Base-by-base conservation (phyloP, 2,329 filamentous ascomycete genomes). In the Colletotrichum neosansevieriae region DNA sequence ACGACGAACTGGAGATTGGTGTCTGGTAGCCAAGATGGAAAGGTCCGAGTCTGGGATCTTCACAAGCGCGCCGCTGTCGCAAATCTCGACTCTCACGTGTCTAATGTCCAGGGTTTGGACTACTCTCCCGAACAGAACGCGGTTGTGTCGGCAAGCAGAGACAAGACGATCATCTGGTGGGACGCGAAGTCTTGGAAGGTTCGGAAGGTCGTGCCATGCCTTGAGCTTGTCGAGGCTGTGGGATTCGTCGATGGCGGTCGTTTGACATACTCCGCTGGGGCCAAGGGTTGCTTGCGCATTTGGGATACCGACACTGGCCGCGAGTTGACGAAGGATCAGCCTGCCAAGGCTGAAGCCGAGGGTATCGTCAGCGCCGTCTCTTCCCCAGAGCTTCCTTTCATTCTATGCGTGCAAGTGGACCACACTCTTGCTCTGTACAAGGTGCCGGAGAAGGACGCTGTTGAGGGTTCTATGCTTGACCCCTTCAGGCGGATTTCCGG, bases 101-200 rank as follows among this genome's bases (percentile, higher is more conserved):
- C 96, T 10, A 93, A 98, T 72, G 93, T 99, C n/a, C 91, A 94
- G 73, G 90, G 89, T 59, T 79, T 99, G 57, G 92, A 96, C 73
- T 99, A 92, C 78, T 96, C 92, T 5, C 79, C 89, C 0, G 82
- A 90, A 62, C 89, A 94, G 75, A 89, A 95, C 75, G 83, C 89
- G 5, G 82, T 99, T 34, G 86, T 99, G 2, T 96, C 94, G 5
- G 94, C 90, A 19, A 92, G 94, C 76, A 88, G 96, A 80, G 96
- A 99, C 81, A 97, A 97, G 82, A 98, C 96, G 0, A 88, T 96
- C 62, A 96, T 96, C 70, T 87, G 97, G 79, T 99, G 96, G 95
- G 92, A 97, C 79, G 87, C 92, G 19, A 88, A 84, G 71, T 94
- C 90, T 21, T 99, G 96, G 94, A 95, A 94, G 79, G 82, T 89